phyloP scores from a whole-genome alignment of 1,284 basidiomycete genomes.

The Ganoderma multipileum region DNA sequence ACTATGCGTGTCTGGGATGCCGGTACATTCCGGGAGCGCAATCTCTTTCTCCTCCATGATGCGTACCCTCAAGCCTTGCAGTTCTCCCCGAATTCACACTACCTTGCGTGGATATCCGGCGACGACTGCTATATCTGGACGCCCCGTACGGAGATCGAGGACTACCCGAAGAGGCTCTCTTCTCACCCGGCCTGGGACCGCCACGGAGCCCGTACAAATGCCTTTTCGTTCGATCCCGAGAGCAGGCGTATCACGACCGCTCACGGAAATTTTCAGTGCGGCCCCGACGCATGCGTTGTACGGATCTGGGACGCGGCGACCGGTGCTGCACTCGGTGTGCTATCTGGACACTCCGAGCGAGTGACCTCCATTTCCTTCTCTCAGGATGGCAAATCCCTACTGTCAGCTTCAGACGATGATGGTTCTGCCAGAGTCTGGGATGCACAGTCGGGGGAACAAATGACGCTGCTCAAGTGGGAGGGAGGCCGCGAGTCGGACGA shows the following conservation, averaged over 20 bases:
- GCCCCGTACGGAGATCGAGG: not conserved
- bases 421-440: not conserved
- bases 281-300: not conserved
- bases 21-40: not conserved
- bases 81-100: not conserved
- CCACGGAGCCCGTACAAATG: not conserved
- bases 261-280: not conserved
- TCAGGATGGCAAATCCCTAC: too few species aligned
- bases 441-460: not conserved
- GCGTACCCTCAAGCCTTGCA: not conserved
- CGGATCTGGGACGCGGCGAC: not conserved
- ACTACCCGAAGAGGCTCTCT: not conserved
- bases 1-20: not conserved
- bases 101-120: not conserved
- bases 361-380: not conserved
- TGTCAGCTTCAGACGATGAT: not conserved
- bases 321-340: not conserved
- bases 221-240: too few species aligned
- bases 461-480: not conserved
- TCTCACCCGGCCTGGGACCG: not conserved
- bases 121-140: not conserved
- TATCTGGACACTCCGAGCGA: not conserved
- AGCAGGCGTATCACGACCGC: not conserved
- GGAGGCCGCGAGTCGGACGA: too few species aligned
- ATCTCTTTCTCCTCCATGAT: not conserved